These are phyloP conservation scores for Thermothelomyces thermophilus DNA, from an alignment of 2,329 filamentous ascomycete genomes.

Conservation along the genomic window DNA sequence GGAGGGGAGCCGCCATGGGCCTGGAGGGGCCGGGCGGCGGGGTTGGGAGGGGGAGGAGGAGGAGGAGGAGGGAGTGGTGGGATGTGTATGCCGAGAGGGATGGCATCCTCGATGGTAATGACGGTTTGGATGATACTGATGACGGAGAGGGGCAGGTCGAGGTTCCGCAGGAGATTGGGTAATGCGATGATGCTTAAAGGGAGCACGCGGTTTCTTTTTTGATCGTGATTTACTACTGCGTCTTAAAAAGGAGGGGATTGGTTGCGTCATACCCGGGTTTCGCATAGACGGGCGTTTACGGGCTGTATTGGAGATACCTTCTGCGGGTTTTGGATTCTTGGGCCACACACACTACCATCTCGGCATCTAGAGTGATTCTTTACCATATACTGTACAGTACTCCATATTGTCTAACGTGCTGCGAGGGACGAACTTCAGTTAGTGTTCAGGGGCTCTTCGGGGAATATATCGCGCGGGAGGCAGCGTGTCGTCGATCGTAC, in stretches of 20 bases:
- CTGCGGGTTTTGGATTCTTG: neutral
- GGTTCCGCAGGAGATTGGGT: constrained; percentile 1
- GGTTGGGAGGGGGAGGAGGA: neutral
- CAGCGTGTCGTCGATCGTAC: neutral
- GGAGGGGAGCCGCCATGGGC: neutral
- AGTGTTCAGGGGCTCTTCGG: neutral
- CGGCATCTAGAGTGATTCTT: too few species aligned
- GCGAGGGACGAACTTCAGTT: too few species aligned
- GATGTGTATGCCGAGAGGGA: constrained; percentile 27
- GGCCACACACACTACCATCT: neutral
- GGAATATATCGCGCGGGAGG: neutral
- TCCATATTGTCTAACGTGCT: too few species aligned
- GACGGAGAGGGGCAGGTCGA: neutral
- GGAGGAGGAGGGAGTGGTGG: constrained; percentile 32
- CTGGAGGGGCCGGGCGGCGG: neutral
- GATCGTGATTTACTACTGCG: too few species aligned
- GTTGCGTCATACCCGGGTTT: constrained; percentile 11
- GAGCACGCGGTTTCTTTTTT: constrained; percentile 4
- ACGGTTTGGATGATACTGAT: constrained; percentile 2
- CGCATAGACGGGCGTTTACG: neutral
- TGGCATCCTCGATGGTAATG: constrained; percentile 10
- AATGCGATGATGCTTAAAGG: neutral
- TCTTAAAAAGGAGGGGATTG: constrained; percentile 2
- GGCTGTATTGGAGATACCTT: neutral
- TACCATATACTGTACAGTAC: too few species aligned